Conservation (phyloP, 2,329 filamentous ascomycete species). For the Calonectria hongkongensis region DNA sequence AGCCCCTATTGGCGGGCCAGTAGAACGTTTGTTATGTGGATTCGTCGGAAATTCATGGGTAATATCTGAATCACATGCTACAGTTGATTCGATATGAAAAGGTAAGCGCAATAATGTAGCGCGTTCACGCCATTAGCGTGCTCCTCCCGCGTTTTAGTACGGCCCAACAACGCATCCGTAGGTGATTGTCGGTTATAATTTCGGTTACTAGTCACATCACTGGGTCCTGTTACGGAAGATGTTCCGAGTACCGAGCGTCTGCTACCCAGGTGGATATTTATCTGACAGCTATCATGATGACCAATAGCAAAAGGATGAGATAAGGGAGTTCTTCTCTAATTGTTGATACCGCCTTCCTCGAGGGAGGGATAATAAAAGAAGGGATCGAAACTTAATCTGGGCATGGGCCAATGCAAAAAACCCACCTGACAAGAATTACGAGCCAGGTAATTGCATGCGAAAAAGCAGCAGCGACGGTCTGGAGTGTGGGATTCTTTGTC, state of each 20-base stretch:
- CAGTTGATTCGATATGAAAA: too few relatives aligned
- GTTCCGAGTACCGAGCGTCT: conserved; percentile 11
- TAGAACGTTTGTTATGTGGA: neutral
- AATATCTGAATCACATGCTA: neutral
- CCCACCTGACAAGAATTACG: neutral
- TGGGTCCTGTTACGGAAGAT: conserved; percentile 4
- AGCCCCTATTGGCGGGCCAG: neutral
- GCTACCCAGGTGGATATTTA: too few relatives aligned
- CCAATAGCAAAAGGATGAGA: neutral
- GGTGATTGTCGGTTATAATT: conserved; percentile 6
- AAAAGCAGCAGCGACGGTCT: neutral
- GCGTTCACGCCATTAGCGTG: neutral
- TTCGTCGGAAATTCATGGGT: neutral
- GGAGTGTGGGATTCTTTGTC: neutral
- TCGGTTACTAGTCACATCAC: neutral
- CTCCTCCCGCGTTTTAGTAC: neutral
- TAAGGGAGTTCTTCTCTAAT: neutral
- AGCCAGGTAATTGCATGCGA: neutral
- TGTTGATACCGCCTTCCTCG: too few relatives aligned
- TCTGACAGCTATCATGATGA: neutral
- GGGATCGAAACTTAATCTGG: neutral
- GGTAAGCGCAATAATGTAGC: too few relatives aligned
- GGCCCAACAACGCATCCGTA: neutral
- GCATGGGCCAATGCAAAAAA: neutral
- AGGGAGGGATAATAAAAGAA: neutral